These are phyloP conservation scores for Pyrrhoderma lamaoense DNA, from an alignment of 1,284 basidiomycete genomes.

Conservation along the genomic window DNA sequence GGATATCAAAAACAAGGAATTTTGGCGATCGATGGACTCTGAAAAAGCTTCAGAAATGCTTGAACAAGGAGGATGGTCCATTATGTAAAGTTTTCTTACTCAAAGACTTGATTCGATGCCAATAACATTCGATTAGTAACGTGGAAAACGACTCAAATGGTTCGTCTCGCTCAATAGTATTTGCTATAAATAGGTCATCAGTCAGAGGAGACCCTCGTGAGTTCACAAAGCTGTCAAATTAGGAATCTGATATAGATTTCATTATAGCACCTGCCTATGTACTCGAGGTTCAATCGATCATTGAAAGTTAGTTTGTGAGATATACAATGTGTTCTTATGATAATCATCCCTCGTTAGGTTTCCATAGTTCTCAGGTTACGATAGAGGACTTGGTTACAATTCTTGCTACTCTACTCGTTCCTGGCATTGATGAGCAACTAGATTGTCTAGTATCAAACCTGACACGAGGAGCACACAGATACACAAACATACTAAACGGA, in stretches of 20 bases:
- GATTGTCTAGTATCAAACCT: slow-evolving; percentile 12
- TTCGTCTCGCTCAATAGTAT: background rate
- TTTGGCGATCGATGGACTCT: slow-evolving; percentile 73
- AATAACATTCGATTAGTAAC: background rate
- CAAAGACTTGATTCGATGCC: background rate
- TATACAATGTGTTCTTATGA: background rate
- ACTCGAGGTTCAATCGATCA: slow-evolving; percentile 17
- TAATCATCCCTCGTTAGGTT: background rate
- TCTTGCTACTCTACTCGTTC: slow-evolving; percentile 11
- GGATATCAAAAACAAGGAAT: slow-evolving; percentile 81
- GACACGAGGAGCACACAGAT: background rate
- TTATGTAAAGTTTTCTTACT: slow-evolving; percentile 44
- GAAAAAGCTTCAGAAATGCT: slow-evolving; percentile 77
- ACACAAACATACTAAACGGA: too few relatives aligned
- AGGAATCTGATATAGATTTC: background rate
- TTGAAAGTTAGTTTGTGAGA: slow-evolving; percentile 7
- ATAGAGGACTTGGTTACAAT: slow-evolving; percentile 12
- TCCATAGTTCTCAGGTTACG: background rate
- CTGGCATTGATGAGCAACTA: slow-evolving; percentile 15
- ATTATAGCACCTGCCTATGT: slow-evolving; percentile 19
- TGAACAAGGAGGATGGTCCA: slow-evolving; percentile 60
- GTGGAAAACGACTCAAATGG: background rate
- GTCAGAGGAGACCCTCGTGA: slow-evolving; percentile 17
- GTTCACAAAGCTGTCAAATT: background rate
- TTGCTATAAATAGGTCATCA: slow-evolving; percentile 13